A percentile compares a stretch with the other conserved stretches of the same genome.
Evolutionary conservation across 139 green algal species (phyloP).

Genomic region (Dunaliella sp.): DNA sequence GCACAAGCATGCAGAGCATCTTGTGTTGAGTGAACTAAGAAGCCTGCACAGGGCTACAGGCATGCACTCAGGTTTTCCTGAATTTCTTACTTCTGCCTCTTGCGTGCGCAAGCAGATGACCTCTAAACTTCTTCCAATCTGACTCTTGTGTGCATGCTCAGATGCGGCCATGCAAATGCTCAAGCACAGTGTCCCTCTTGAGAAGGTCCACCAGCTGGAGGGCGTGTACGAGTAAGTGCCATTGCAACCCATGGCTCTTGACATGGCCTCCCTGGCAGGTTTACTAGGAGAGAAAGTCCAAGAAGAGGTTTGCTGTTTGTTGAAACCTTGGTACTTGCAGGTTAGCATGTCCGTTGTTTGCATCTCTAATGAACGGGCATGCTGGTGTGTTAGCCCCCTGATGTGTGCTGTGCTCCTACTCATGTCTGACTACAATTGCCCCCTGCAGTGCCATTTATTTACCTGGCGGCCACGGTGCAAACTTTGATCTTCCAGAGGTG

Average conservation of each 20-base stretch:
- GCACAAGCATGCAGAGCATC: no score
- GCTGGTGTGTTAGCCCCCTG: no score
- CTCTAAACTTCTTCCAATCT: not conserved
- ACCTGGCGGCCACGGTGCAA: conserved; percentile 1
- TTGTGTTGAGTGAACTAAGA: no score
- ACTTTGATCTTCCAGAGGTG: not conserved
- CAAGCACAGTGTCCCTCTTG: not conserved
- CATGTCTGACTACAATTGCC: not conserved
- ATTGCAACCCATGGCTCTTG: not conserved
- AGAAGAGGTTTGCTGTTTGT: no score
- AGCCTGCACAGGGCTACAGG: no score
- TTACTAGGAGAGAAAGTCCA: no score
- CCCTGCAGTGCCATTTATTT: not conserved
- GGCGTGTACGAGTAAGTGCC: not conserved
- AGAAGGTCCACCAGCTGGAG: not conserved
- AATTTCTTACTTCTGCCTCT: not conserved
- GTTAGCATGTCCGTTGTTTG: not conserved
- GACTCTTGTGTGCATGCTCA: not conserved
- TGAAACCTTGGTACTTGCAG: not conserved
- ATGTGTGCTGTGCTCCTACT: not conserved
- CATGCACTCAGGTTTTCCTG: no score
- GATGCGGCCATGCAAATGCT: not conserved
- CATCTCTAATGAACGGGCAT: no score
- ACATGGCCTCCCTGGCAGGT: not conserved
- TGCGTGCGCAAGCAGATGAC: not conserved